phyloP scores from a whole-genome alignment of 1,284 basidiomycete genomes.

The Sanguinoderma infundibulare region DNA sequence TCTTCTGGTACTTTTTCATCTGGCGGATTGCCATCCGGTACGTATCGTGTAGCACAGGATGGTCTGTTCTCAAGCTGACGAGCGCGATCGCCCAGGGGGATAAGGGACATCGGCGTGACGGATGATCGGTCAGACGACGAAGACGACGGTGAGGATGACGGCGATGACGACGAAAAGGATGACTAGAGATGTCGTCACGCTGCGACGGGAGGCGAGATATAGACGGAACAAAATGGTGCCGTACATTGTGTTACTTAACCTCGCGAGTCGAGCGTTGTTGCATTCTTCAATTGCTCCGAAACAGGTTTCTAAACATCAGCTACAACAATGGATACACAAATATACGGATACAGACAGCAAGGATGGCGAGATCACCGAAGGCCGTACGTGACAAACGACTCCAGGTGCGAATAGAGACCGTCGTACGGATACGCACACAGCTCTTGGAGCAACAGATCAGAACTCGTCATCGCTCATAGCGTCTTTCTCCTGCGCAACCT shows the following conservation, averaged over 20 bases:
- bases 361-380: not conserved
- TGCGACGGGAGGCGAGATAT: not conserved
- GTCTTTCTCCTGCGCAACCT: slow-evolving; percentile 2
- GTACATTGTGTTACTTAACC: not conserved
- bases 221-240: not conserved
- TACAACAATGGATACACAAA: not conserved
- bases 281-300: not conserved
- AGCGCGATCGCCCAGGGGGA: slow-evolving; percentile 14
- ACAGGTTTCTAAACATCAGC: not conserved
- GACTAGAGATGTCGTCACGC: slow-evolving; percentile 32
- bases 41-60: not conserved
- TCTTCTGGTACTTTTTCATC: slow-evolving; percentile 92
- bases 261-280: slow-evolving; percentile 1
- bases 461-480: slow-evolving; percentile 6
- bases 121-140: slow-evolving; percentile 74
- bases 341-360: not conserved
- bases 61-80: not conserved
- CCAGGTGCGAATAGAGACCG: not conserved
- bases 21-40: slow-evolving; percentile 64
- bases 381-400: not conserved
- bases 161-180: slow-evolving; percentile 38
- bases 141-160: slow-evolving; percentile 50
- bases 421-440: too few species aligned
- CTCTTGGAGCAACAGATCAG: too few species aligned
- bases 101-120: slow-evolving; percentile 37